A percentile compares a stretch with the other conserved stretches of the same genome.
phyloP scores from a whole-genome alignment of 2,329 filamentous ascomycete species.

The Talaromyces sp. region DNA sequence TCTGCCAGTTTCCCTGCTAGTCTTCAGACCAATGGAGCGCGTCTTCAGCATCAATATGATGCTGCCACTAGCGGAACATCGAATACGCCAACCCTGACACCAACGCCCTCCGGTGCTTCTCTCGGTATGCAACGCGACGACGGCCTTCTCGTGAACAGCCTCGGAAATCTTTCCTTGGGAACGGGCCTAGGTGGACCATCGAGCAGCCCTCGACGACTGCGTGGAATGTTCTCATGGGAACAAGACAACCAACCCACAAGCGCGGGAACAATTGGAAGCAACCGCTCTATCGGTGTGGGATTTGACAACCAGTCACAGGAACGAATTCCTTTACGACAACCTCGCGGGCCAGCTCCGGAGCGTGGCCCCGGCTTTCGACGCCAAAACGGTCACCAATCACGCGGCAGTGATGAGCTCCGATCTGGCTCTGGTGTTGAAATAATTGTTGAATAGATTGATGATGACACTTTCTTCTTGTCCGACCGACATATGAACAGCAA shows the following conservation, averaged over 20 bases:
- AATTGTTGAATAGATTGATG: slow-evolving; percentile 54
- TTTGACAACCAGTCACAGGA: slow-evolving; percentile 54
- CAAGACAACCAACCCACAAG: slow-evolving; percentile 44
- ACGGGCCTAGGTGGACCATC: slow-evolving; percentile 41
- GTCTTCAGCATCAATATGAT: slow-evolving; percentile 57
- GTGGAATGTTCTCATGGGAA: slow-evolving; percentile 60
- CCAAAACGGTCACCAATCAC: slow-evolving; percentile 58
- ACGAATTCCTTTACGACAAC: slow-evolving; percentile 56
- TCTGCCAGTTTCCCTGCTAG: slow-evolving; percentile 79
- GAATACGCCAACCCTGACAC: slow-evolving; percentile 63
- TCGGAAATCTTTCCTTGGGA: slow-evolving; percentile 57
- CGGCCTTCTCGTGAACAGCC: slow-evolving; percentile 58
- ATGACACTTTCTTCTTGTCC: slow-evolving; percentile 5
- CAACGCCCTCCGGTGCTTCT: slow-evolving; percentile 49
- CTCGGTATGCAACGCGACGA: slow-evolving; percentile 52
- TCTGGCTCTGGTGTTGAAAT: slow-evolving; percentile 59
- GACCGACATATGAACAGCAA: slow-evolving; percentile 4
- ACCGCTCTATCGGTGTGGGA: slow-evolving; percentile 57
- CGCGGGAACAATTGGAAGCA: slow-evolving; percentile 58
- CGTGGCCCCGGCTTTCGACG: slow-evolving; percentile 56
- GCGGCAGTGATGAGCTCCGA: slow-evolving; percentile 61
- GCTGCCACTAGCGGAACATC: slow-evolving; percentile 54
- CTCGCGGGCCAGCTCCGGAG: slow-evolving; percentile 58
- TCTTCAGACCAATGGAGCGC: slow-evolving; percentile 58
- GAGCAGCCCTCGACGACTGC: slow-evolving; percentile 55